Conservation (phyloP, 345 rosid genomes). For the Gossypium longicalyx region DNA sequence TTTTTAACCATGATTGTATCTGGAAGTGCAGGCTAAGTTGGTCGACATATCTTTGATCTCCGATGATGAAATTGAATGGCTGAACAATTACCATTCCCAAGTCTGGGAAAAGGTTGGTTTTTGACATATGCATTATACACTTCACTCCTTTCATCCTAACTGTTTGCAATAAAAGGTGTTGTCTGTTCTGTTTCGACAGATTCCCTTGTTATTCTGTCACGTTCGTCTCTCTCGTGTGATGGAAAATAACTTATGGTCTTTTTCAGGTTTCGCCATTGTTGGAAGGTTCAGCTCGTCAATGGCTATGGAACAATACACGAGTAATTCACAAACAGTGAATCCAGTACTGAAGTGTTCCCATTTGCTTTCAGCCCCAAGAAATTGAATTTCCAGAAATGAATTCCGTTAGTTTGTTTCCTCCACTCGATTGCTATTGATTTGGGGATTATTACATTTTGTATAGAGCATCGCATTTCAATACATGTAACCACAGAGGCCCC, state of each 20-base stretch:
- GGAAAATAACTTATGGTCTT: neutral
- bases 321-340: conserved; percentile 42
- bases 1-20: neutral
- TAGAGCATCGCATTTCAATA: neutral
- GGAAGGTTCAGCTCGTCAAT: conserved; percentile 60
- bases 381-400: neutral
- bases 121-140: neutral
- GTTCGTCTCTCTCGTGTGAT: neutral
- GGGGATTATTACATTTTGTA: neutral
- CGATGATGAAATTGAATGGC: conserved; percentile 62
- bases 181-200: neutral
- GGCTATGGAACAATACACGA: conserved; percentile 86
- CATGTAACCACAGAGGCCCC: too few species aligned
- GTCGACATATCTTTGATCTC: conserved; percentile 61
- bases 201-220: neutral
- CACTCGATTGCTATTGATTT: too few species aligned
- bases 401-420: neutral
- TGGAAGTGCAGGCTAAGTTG: conserved; percentile 56
- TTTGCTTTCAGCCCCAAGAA: neutral
- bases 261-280: conserved; percentile 78
- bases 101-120: conserved; percentile 83
- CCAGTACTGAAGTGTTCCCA: neutral
- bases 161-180: neutral
- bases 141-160: neutral
- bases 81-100: conserved; percentile 70